phyloP scores from a whole-genome alignment of 441 rosid species.

The Syzygium syzygioides region DNA sequence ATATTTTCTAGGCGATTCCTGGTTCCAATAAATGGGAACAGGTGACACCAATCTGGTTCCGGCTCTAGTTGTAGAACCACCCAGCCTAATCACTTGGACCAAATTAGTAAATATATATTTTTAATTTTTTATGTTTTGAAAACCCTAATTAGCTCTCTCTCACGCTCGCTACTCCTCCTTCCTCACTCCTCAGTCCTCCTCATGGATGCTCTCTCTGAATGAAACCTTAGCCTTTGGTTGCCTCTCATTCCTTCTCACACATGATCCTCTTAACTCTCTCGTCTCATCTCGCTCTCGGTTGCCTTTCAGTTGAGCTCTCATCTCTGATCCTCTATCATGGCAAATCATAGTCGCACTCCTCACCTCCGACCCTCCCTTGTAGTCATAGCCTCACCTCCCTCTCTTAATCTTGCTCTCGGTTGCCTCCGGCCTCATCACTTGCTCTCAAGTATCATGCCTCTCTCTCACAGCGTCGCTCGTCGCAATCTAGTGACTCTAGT shows the following conservation, averaged over 20 bases:
- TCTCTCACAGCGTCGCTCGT: neutral
- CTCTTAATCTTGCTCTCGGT: neutral
- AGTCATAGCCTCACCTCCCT: neutral
- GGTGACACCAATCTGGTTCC: accelerated
- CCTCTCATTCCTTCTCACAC: neutral
- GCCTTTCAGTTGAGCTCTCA: neutral
- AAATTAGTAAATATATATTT: too few relatives aligned
- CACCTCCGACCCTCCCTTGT: too few relatives aligned
- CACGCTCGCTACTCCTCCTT: neutral
- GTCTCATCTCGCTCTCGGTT: too few relatives aligned
- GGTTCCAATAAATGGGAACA: neutral
- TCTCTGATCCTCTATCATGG: accelerated
- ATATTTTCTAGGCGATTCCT: neutral
- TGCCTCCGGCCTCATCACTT: too few relatives aligned
- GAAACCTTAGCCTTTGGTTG: neutral
- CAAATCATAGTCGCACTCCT: neutral
- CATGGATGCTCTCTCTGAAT: too few relatives aligned
- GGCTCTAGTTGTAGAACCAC: too few relatives aligned
- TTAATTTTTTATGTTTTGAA: too few relatives aligned
- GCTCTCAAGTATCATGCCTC: neutral
- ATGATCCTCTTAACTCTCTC: neutral
- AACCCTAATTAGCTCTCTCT: neutral
- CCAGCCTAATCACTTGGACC: accelerated
- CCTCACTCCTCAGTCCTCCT: neutral
- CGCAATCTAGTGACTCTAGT: conserved; percentile 18